Conservation (phyloP, 768 basidiomycete genomes). For the Botryobasidium botryosum region DNA sequence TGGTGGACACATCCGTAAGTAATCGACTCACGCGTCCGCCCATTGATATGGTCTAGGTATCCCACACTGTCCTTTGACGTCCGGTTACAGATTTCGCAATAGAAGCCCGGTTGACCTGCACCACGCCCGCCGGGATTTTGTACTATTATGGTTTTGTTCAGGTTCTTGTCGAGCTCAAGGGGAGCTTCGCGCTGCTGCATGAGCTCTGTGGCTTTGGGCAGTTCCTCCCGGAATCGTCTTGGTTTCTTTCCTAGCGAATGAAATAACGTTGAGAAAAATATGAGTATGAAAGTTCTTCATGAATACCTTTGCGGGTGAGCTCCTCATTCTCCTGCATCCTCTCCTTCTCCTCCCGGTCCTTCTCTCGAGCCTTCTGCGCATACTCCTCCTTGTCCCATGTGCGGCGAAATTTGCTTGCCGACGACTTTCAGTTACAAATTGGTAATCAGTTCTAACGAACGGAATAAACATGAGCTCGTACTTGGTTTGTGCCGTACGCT, state of each 20-base stretch:
- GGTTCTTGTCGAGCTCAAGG: constrained; percentile 86
- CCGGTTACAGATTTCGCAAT: constrained; percentile 78
- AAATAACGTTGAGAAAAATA: neutral
- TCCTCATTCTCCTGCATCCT: constrained; percentile 78
- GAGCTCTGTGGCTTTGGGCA: constrained; percentile 86
- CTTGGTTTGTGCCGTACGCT: constrained; percentile 16
- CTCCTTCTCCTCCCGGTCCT: constrained; percentile 63
- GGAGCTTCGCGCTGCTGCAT: constrained; percentile 77
- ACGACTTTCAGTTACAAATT: neutral
- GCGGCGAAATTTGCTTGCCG: constrained; percentile 28
- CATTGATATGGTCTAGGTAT: constrained; percentile 92
- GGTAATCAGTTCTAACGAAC: no score
- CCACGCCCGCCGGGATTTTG: constrained; percentile 67
- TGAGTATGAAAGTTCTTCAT: neutral
- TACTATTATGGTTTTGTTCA: constrained; percentile 89
- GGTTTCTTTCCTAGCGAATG: constrained; percentile 61
- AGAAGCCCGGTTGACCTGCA: constrained; percentile 84
- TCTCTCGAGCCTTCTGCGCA: constrained; percentile 61
- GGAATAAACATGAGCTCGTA: neutral
- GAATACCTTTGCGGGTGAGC: constrained; percentile 59
- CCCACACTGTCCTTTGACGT: constrained; percentile 89
- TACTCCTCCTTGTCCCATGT: constrained; percentile 95
- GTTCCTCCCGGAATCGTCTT: constrained; percentile 41
- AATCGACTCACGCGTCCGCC: constrained; percentile 61
- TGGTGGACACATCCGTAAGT: neutral